Conservation (phyloP, 352 stramenopile genomes). For the Globisporangium sylvaticum region DNA sequence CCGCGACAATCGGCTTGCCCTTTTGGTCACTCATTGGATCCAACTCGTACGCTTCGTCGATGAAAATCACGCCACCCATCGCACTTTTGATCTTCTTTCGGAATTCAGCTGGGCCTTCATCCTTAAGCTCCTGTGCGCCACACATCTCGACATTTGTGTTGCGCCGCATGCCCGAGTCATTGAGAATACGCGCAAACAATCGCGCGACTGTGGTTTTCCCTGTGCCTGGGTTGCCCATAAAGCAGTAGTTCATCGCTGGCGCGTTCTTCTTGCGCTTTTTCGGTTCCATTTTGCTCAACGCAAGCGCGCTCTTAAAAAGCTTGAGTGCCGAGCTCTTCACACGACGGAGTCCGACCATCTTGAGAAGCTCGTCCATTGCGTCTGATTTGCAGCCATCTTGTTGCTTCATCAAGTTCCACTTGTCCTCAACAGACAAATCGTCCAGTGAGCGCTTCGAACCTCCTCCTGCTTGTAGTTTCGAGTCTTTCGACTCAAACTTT, state of each 20-base stretch:
- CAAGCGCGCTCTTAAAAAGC: conserved; percentile 73
- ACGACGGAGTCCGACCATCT: conserved; percentile 75
- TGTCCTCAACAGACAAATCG: conserved; percentile 26
- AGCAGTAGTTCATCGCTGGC: conserved; percentile 70
- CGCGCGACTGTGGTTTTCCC: conserved; percentile 81
- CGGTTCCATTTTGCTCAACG: conserved; percentile 45
- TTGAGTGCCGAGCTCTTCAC: conserved; percentile 77
- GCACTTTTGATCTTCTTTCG: conserved; percentile 66
- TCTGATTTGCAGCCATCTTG: conserved; percentile 43
- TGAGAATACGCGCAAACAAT: conserved; percentile 78
- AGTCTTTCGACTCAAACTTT: conserved; percentile 2
- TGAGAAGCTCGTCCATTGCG: conserved; percentile 81
- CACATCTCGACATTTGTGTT: conserved; percentile 38
- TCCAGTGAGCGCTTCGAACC: background rate
- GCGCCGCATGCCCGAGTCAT: conserved; percentile 62
- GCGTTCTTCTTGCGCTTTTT: conserved; percentile 68
- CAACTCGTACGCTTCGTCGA: conserved; percentile 92
- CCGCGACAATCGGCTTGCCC: conserved; percentile 83
- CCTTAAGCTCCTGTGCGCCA: conserved; percentile 70
- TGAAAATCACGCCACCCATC: conserved; percentile 87
- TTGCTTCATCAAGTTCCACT: conserved; percentile 61
- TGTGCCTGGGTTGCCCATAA: conserved; percentile 67
- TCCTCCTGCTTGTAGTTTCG: background rate
- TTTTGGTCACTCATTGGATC: conserved; percentile 76
- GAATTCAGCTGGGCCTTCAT: conserved; percentile 63